Conservation (phyloP, 2,329 filamentous ascomycete species). For the Catunica adiposa region DNA sequence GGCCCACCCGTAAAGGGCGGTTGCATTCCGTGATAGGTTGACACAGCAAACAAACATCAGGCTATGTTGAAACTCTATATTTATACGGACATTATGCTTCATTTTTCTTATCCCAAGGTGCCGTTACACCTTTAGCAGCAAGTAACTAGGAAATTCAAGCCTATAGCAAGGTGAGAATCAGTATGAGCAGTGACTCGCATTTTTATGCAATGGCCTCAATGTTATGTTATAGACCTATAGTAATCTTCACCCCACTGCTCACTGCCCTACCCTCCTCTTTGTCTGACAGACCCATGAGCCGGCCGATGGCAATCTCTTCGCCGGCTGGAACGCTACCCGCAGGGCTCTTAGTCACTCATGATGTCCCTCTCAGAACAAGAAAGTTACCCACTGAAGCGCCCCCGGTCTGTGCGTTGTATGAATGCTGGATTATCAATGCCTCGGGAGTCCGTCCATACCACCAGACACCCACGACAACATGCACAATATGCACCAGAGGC, state of each 20-base stretch:
- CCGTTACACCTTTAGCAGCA: no score
- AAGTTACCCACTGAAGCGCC: not conserved
- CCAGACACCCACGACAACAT: no score
- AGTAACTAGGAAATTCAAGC: no score
- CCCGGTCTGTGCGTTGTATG: not conserved
- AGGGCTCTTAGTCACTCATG: no score
- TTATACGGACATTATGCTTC: not conserved
- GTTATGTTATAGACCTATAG: no score
- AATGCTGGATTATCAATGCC: not conserved
- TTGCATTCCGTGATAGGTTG: not conserved
- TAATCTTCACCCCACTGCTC: no score
- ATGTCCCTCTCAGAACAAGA: no score
- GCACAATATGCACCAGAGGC: not conserved
- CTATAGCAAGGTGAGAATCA: no score
- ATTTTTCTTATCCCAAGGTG: not conserved
- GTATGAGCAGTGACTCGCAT: no score
- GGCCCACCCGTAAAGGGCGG: not conserved
- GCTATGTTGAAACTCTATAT: not conserved
- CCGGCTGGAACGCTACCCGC: not conserved
- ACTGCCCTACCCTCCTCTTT: no score
- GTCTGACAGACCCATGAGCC: not conserved
- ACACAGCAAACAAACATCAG: not conserved
- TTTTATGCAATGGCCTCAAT: no score
- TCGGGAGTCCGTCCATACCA: not conserved
- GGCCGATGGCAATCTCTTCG: not conserved